Evolutionary conservation across 2,329 filamentous ascomycete genomes (phyloP).

Genomic region (Colletotrichum sansevieriae): DNA sequence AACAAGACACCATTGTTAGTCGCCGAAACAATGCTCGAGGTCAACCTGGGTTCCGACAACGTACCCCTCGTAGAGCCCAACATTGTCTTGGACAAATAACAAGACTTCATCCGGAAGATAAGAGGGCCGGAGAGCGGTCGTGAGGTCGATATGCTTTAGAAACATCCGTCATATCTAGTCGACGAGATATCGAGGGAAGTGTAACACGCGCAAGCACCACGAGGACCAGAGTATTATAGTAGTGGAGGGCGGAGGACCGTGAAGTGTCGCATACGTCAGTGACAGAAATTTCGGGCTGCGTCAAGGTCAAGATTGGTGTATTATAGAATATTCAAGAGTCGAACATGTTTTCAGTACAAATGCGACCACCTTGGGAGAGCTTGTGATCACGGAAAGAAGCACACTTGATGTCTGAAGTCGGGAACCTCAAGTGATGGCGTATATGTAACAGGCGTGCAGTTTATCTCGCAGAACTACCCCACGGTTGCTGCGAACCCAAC

Average conservation of each 20-base stretch:
- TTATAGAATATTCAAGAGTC: conserved; percentile 21
- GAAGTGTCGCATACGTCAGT: conserved; percentile 27
- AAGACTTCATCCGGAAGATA: conserved; percentile 94
- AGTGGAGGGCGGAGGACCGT: conserved; percentile 8
- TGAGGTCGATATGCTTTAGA: conserved; percentile 94
- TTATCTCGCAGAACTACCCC: conserved; percentile 36
- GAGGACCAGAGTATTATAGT: conserved; percentile 8
- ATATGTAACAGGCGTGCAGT: conserved; percentile 22
- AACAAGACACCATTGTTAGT: conserved; percentile 8
- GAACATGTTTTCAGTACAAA: conserved; percentile 20
- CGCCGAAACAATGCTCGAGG: not conserved
- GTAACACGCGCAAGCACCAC: conserved; percentile 15
- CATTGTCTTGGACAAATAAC: conserved; percentile 96
- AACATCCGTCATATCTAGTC: conserved; percentile 84
- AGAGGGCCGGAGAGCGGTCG: conserved; percentile 92
- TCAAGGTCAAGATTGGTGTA: not conserved
- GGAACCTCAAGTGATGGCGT: conserved; percentile 9
- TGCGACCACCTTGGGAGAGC: not conserved
- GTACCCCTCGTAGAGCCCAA: conserved; percentile 97
- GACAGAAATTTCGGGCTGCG: conserved; percentile 19
- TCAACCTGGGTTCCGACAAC: conserved; percentile 49
- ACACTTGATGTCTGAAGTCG: not conserved
- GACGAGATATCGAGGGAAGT: conserved; percentile 7
- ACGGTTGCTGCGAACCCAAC: conserved; percentile 14
- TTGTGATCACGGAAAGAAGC: not conserved